phyloP scores from a whole-genome alignment of 345 rosid genomes.

The Dipteronia dyeriana region DNA sequence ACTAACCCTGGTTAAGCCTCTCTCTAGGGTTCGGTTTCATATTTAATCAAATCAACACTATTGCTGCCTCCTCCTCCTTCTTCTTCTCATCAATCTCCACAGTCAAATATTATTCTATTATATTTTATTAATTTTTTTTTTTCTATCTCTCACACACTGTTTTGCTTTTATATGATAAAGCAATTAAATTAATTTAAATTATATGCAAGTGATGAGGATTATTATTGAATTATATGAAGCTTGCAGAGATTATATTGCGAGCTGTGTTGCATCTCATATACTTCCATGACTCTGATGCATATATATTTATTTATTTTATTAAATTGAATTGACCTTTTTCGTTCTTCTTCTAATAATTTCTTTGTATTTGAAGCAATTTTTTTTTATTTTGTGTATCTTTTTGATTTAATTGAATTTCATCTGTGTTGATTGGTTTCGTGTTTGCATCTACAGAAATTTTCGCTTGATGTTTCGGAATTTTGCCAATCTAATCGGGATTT shows the following conservation, averaged over 20 bases:
- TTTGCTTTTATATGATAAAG: not conserved
- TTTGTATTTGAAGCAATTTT: too few relatives aligned
- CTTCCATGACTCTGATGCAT: slow-evolving; percentile 67
- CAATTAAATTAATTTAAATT: not conserved
- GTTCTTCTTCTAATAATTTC: not conserved
- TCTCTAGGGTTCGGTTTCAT: slow-evolving; percentile 5
- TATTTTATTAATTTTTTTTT: not conserved
- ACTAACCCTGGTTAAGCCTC: slow-evolving; percentile 4
- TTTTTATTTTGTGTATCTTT: not conserved
- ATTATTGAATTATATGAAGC: slow-evolving; percentile 33
- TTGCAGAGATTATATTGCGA: slow-evolving; percentile 8
- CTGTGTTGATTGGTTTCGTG: too few relatives aligned
- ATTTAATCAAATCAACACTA: not conserved
- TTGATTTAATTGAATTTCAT: too few relatives aligned
- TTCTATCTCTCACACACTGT: not conserved
- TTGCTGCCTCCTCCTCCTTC: not conserved
- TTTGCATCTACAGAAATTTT: too few relatives aligned
- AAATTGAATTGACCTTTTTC: too few relatives aligned
- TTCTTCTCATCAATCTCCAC: too few relatives aligned
- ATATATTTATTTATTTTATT: not conserved
- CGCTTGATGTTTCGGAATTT: too few relatives aligned
- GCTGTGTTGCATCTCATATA: slow-evolving; percentile 36
- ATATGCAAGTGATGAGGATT: slow-evolving; percentile 37
- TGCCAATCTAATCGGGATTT: too few relatives aligned
- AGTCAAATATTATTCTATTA: slow-evolving; percentile 3